Evolutionary conservation across 305 asterid genomes (phyloP).

Genomic region (Stenogyne calaminthoides): DNA sequence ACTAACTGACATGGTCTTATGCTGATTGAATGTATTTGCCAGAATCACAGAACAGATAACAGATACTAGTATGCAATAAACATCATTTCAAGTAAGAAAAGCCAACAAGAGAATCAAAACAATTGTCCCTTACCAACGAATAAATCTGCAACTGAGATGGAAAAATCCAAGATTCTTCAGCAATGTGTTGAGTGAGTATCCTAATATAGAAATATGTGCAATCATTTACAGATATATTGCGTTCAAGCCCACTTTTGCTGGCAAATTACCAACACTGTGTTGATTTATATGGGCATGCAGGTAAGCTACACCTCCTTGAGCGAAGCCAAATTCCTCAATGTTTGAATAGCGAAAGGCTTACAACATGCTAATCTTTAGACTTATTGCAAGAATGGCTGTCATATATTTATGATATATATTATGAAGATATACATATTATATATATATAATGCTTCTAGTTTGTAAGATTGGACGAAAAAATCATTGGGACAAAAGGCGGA

Average conservation of each 20-base stretch:
- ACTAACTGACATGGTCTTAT: slow-evolving; percentile 30
- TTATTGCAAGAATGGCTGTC: slow-evolving; percentile 20
- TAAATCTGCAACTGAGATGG: slow-evolving; percentile 78
- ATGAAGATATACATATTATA: not conserved
- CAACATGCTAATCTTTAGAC: slow-evolving; percentile 36
- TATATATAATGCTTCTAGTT: slow-evolving; percentile 4
- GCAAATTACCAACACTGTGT: slow-evolving; percentile 48
- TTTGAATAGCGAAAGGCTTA: slow-evolving; percentile 26
- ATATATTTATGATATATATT: slow-evolving; percentile 20
- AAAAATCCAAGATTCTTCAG: slow-evolving; percentile 79
- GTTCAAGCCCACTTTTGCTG: slow-evolving; percentile 59
- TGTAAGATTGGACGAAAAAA: not conserved
- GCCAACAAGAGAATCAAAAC: slow-evolving; percentile 55
- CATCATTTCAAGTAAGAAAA: slow-evolving; percentile 38
- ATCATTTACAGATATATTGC: slow-evolving; percentile 53
- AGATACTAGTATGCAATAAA: slow-evolving; percentile 26
- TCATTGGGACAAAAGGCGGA: not conserved
- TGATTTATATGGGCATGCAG: slow-evolving; percentile 39
- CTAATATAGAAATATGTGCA: slow-evolving; percentile 58
- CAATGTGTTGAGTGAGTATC: slow-evolving; percentile 68
- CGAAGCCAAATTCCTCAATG: slow-evolving; percentile 32
- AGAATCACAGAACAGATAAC: slow-evolving; percentile 28
- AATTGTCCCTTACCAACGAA: slow-evolving; percentile 84
- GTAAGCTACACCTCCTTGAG: slow-evolving; percentile 35
- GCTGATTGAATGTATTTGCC: slow-evolving; percentile 30